Evolutionary conservation across 78 protist genomes (phyloP), one percentile per base, ranked within the genome.

Genomic region (Dictyostelium brefeldianum): DNA sequence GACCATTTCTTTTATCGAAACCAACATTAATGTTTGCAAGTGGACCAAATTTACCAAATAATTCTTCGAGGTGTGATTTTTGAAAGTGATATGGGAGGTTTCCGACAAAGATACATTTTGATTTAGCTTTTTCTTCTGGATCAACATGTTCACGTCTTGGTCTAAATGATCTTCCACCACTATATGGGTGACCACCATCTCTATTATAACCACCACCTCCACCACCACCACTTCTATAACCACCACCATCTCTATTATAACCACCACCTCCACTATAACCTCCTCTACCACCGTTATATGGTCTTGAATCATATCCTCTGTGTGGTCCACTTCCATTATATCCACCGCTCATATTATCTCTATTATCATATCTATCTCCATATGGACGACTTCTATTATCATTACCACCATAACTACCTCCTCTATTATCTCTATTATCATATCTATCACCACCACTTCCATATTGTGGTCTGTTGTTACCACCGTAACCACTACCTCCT

Each of bases 91-190:
- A 92, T 56, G 95, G 95, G 0, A 92, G 59, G 36, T 92, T 92
- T 3, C 95, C 95, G 65, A 92, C 95, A 83, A 92, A 92, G 18
- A 92, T 64, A 67, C 95, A 92, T 65, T 87, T 87, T 51, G 84
- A 77, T 64, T 77, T 87, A 25, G 77, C 93, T 64, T 51, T 64
- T 77, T 87, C 93, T 22, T 18, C 93, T 77, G 70, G 84, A 51
- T 87, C 84, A 36, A 87, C 56, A 15, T 7, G 62, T 9, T 83
- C 91, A 56, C 81, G 53, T 73, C 73, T 83, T 69, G 80, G 91
- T 51, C 70, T 64, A 31, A 14, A n/a, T 41, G 11, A 77, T 20
- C 82, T 41, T 14, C 82, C 27, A 74, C 57, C n/a, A 22, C 89
- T 17, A 43, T 75, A 6, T 22, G 41, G 41, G 14, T 56, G 87